phyloP scores from a whole-genome alignment of 1,139 yeast species.

The Debaryomyces udenii region DNA sequence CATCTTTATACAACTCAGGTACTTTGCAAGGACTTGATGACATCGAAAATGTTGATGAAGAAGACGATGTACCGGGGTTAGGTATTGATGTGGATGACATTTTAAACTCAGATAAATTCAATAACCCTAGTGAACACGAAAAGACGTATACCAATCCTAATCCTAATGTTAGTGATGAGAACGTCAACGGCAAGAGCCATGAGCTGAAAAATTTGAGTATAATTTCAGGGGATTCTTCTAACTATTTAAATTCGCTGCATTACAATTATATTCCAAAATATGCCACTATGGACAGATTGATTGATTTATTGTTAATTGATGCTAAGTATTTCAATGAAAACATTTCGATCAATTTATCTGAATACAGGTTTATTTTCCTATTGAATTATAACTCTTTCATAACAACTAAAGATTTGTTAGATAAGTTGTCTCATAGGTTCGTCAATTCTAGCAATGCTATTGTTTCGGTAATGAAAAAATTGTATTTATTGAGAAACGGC shows the following conservation, averaged over 20 bases:
- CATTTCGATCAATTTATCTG: slow-evolving; percentile 45
- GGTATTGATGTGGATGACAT: slow-evolving; percentile 53
- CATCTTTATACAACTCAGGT: slow-evolving; percentile 19
- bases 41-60: slow-evolving; percentile 35
- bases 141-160: slow-evolving; percentile 10
- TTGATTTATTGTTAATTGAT: slow-evolving; percentile 47
- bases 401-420: slow-evolving; percentile 45
- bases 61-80: slow-evolving; percentile 43
- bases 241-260: slow-evolving; percentile 17
- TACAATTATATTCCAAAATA: slow-evolving; percentile 42
- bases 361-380: slow-evolving; percentile 48
- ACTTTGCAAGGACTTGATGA: slow-evolving; percentile 29
- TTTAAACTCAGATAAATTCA: slow-evolving; percentile 45
- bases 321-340: slow-evolving; percentile 40
- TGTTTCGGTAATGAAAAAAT: slow-evolving; percentile 46
- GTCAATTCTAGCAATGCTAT: slow-evolving; percentile 53
- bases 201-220: slow-evolving; percentile 11
- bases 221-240: slow-evolving; percentile 14
- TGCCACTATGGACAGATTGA: slow-evolving; percentile 43
- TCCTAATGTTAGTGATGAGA: slow-evolving; percentile 11
- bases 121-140: slow-evolving; percentile 31
- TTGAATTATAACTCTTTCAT: slow-evolving; percentile 48
- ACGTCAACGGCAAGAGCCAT: slow-evolving; percentile 7
- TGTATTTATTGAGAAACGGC: slow-evolving; percentile 18
- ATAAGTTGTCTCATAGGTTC: slow-evolving; percentile 47